phyloP scores from a whole-genome alignment of 2,329 filamentous ascomycete genomes.

The Aspergillus persii region DNA sequence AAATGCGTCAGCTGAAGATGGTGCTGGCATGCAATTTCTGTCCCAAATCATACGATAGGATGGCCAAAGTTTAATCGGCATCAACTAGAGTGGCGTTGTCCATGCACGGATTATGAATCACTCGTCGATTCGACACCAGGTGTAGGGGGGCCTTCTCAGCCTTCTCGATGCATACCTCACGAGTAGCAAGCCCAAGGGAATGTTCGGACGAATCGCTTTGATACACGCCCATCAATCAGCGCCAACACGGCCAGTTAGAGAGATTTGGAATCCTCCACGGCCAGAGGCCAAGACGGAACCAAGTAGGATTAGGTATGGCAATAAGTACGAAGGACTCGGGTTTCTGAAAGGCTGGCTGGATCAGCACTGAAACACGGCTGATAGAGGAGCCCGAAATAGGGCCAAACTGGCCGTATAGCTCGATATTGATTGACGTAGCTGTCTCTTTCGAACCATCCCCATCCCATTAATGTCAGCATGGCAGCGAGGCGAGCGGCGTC shows the following conservation, averaged over 20 bases:
- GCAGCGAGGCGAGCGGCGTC: constrained; percentile 4
- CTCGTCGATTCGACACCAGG: not conserved
- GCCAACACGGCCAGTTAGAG: not conserved
- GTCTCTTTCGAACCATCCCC: not conserved
- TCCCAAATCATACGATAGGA: not conserved
- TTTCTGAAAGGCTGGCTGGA: not conserved
- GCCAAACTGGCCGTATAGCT: not conserved
- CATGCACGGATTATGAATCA: not conserved
- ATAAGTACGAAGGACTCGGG: not conserved
- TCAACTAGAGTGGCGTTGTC: not conserved
- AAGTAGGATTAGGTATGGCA: not conserved
- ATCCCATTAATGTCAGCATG: constrained; percentile 2
- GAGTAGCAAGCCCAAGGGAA: not conserved
- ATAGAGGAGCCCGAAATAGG: not conserved
- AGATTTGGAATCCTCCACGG: not conserved
- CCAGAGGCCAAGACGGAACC: not conserved
- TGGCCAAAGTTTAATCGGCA: not conserved
- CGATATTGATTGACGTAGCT: not conserved
- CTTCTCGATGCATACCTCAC: not conserved
- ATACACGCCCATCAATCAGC: not conserved
- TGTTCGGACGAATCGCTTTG: not conserved
- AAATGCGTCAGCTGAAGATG: not conserved
- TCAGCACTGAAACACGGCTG: not conserved
- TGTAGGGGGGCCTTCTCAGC: not conserved
- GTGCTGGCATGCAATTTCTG: not conserved